phyloP scores from a whole-genome alignment of 306 rosid genomes.

The Macrotyloma uniflorum region DNA sequence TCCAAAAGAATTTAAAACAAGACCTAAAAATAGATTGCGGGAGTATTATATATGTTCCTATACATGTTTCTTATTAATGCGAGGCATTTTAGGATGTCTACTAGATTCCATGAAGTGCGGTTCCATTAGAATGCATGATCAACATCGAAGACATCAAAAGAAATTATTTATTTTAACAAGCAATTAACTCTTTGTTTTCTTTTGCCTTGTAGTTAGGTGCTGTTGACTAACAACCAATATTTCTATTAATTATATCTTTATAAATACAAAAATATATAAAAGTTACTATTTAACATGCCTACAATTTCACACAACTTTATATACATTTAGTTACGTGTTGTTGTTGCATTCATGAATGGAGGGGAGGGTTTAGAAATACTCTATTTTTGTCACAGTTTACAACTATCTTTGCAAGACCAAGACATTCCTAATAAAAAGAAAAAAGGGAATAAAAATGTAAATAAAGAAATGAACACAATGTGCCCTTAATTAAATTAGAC shows the following conservation, averaged over 20 bases:
- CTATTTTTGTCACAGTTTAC: not conserved
- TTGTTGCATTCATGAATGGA: no score
- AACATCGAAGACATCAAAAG: not conserved
- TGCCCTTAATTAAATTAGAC: not conserved
- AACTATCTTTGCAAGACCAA: not conserved
- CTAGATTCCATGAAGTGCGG: no score
- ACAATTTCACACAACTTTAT: not conserved
- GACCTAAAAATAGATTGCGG: no score
- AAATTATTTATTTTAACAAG: not conserved
- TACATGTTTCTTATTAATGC: no score
- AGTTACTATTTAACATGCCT: not conserved
- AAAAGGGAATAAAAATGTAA: not conserved
- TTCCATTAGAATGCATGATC: no score
- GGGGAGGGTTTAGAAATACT: not conserved
- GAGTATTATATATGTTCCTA: no score
- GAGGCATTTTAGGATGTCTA: no score
- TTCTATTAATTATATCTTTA: not conserved
- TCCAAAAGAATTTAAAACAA: no score
- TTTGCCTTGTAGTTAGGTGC: not conserved
- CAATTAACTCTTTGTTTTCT: not conserved
- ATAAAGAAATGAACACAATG: not conserved
- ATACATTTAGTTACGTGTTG: not conserved
- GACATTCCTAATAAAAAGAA: not conserved
- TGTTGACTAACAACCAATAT: not conserved
- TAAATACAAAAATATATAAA: not conserved